Evolutionary conservation across 192 early-diverging fungal species (phyloP).

Genomic region (Podila minutissima): DNA sequence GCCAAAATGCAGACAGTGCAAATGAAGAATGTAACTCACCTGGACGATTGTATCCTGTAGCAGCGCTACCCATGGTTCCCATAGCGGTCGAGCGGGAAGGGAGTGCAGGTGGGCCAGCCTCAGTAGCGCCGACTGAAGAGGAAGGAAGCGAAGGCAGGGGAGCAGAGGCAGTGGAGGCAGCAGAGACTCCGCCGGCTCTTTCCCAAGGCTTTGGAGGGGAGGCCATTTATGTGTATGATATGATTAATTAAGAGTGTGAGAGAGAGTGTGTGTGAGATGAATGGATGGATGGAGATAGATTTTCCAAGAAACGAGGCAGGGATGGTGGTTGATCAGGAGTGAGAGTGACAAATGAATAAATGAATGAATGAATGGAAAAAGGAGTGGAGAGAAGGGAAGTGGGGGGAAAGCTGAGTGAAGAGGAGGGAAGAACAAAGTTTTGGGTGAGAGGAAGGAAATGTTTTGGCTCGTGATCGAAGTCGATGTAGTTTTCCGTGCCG

Average conservation of each 20-base stretch:
- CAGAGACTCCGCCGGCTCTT: conserved; percentile 54
- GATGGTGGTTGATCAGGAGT: background rate
- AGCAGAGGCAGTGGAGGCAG: conserved; percentile 44
- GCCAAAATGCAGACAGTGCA: background rate
- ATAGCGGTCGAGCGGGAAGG: conserved; percentile 52
- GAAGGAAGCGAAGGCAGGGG: conserved; percentile 39
- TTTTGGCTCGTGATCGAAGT: conserved; percentile 1
- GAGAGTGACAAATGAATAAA: background rate
- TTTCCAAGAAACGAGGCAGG: too few relatives aligned
- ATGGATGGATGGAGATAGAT: background rate
- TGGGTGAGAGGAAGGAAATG: background rate
- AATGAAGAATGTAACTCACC: conserved; percentile 21
- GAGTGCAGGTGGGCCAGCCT: conserved; percentile 52
- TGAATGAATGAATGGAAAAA: background rate
- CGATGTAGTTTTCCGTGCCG: background rate
- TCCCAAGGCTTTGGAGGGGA: conserved; percentile 86
- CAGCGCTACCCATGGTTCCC: background rate
- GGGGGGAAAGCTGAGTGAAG: background rate
- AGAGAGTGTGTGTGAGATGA: background rate
- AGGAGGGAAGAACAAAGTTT: background rate
- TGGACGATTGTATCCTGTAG: conserved; percentile 22
- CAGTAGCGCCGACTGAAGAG: conserved; percentile 18
- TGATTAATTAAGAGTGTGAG: background rate
- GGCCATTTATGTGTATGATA: conserved; percentile 43
- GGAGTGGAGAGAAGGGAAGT: background rate